Conservation (phyloP, 2,329 filamentous ascomycete species). For the Calonectria honghensis region DNA sequence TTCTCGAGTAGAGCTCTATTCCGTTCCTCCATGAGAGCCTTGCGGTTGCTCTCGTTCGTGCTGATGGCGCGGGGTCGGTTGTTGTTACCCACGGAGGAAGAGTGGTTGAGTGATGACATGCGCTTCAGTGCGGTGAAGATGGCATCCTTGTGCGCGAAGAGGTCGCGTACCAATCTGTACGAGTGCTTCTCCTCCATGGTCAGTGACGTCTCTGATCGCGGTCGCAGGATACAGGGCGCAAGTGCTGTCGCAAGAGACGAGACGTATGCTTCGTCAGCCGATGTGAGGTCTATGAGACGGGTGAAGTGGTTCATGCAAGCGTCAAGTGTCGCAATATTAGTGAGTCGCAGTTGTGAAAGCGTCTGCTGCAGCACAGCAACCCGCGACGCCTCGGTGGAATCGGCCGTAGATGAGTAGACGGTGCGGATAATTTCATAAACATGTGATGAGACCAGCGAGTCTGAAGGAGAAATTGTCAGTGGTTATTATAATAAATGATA, state of each 20-base stretch:
- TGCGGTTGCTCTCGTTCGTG: slow-evolving; percentile 96
- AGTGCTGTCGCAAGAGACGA: slow-evolving; percentile 82
- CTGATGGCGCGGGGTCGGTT: slow-evolving; percentile 89
- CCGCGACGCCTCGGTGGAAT: slow-evolving; percentile 85
- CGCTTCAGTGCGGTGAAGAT: slow-evolving; percentile 98
- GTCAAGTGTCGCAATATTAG: slow-evolving; percentile 99
- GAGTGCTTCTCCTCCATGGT: slow-evolving; percentile 97
- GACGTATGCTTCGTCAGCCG: slow-evolving; percentile 92
- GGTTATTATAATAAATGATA: slow-evolving; percentile 25
- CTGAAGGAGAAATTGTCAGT: slow-evolving; percentile 67
- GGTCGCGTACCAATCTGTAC: slow-evolving; percentile 91
- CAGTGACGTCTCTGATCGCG: slow-evolving; percentile 89
- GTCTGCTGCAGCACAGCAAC: slow-evolving; percentile 96
- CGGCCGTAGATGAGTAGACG: slow-evolving; percentile 90
- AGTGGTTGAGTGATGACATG: slow-evolving; percentile 82
- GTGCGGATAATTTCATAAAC: slow-evolving; percentile 99
- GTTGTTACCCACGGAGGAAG: slow-evolving; percentile 70
- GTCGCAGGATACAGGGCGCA: slow-evolving; percentile 90
- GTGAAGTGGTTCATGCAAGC: slow-evolving; percentile 99
- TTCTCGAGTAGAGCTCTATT: slow-evolving; percentile 86
- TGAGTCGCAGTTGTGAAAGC: slow-evolving; percentile 92
- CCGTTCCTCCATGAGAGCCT: slow-evolving; percentile 94
- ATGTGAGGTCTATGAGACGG: slow-evolving; percentile 95
- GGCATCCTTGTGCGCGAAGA: slow-evolving; percentile 94
- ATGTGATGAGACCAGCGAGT: slow-evolving; percentile 98